Conservation (phyloP, 441 rosid genomes). For the Aleurites moluccanus region DNA sequence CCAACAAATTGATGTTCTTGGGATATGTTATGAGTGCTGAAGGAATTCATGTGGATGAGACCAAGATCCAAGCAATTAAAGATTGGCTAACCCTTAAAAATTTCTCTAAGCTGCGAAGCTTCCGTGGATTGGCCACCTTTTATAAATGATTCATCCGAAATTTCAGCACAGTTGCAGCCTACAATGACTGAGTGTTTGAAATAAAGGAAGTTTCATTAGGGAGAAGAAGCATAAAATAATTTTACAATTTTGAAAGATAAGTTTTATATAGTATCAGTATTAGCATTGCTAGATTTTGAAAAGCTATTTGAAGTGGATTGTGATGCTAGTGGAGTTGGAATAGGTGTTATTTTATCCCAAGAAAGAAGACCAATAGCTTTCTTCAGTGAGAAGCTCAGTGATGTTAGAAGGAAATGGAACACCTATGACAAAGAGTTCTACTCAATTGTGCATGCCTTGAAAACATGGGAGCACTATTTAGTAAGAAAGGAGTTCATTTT, state of each 20-base stretch:
- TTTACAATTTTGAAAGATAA: too few species aligned
- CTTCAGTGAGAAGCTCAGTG: too few species aligned
- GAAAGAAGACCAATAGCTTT: not conserved
- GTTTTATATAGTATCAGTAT: too few species aligned
- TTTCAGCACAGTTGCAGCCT: too few species aligned
- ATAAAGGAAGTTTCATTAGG: not conserved
- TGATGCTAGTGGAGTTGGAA: not conserved
- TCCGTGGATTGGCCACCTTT: too few species aligned
- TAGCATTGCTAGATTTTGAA: not conserved
- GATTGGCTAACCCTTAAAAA: not conserved
- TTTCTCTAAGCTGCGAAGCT: not conserved
- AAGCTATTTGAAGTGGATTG: not conserved
- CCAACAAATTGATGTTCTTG: not conserved
- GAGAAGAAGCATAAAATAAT: too few species aligned
- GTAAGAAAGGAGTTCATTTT: constrained; percentile 9
- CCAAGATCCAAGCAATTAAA: not conserved
- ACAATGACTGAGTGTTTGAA: too few species aligned
- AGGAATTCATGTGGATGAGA: not conserved
- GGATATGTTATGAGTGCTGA: not conserved
- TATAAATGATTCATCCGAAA: too few species aligned
- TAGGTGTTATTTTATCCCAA: not conserved
- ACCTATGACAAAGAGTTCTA: constrained; percentile 7
- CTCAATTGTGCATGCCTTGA: not conserved
- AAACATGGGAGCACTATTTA: constrained; percentile 9
- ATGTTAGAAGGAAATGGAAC: not conserved